Evolutionary conservation across 2,329 filamentous ascomycete species (phyloP).

Genomic region (Aspergillus sojae): DNA sequence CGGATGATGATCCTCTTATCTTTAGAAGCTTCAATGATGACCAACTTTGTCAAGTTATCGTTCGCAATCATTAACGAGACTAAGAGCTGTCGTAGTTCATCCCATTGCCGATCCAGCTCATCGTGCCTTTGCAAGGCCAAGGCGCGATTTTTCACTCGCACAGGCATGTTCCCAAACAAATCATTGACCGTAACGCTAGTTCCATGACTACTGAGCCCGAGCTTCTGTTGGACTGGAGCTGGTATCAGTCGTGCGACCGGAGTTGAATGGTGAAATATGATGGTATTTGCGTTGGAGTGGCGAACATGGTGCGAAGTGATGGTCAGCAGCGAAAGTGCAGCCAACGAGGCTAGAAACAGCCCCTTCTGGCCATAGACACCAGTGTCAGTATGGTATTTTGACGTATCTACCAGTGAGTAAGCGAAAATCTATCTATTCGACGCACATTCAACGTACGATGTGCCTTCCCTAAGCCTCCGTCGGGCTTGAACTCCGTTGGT

Average conservation of each 20-base stretch:
- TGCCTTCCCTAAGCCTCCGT: conserved; percentile 71
- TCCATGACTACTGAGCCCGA: conserved; percentile 64
- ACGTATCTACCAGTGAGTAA: conserved; percentile 66
- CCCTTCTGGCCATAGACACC: conserved; percentile 69
- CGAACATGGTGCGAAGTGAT: conserved; percentile 69
- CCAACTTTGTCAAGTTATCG: conserved; percentile 59
- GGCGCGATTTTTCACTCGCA: conserved; percentile 79
- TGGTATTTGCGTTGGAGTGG: conserved; percentile 57
- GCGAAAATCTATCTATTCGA: not conserved
- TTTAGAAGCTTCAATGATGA: conserved; percentile 57
- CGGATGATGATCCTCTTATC: conserved; percentile 40
- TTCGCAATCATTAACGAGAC: conserved; percentile 72
- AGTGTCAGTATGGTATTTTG: conserved; percentile 60
- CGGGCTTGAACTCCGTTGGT: conserved; percentile 69
- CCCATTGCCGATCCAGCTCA: conserved; percentile 66
- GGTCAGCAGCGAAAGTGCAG: conserved; percentile 73
- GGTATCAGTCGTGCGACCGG: conserved; percentile 67
- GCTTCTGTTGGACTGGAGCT: conserved; percentile 59
- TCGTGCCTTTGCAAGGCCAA: conserved; percentile 54
- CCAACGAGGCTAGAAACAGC: conserved; percentile 75
- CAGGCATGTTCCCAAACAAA: conserved; percentile 87
- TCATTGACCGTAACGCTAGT: conserved; percentile 76
- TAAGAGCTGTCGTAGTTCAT: conserved; percentile 60
- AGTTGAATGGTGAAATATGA: conserved; percentile 71
- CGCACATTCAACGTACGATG: conserved; percentile 58